Evolutionary conservation across 768 basidiomycete species (phyloP).

Genomic region (Daedaleopsis nitida): DNA sequence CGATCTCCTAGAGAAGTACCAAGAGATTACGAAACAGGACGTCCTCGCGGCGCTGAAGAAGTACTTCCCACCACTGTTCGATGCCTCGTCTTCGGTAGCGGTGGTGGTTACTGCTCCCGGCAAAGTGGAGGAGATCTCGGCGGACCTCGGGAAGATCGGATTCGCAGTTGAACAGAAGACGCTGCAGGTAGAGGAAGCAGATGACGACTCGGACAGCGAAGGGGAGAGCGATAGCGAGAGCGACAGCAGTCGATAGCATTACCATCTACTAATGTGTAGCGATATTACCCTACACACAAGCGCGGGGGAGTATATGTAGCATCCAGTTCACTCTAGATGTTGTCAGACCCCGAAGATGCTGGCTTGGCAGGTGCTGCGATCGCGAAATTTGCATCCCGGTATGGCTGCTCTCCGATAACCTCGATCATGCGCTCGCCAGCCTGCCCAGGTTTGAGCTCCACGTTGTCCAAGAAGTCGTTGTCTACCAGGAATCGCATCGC

Average conservation of each 20-base stretch:
- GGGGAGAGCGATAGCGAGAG: constrained; percentile 29
- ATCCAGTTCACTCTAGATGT: constrained; percentile 14
- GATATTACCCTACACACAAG: constrained; percentile 1
- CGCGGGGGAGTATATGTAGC: constrained; percentile 10
- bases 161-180: constrained; percentile 77
- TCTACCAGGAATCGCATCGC: constrained; percentile 88
- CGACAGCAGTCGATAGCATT: constrained; percentile 13
- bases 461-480: constrained; percentile 81
- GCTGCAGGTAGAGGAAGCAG: constrained; percentile 60
- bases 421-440: constrained; percentile 64
- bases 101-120: constrained; percentile 83
- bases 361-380: background rate
- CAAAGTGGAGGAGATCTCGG: constrained; percentile 71
- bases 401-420: constrained; percentile 44
- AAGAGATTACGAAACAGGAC: constrained; percentile 78
- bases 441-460: constrained; percentile 82
- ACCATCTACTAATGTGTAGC: constrained; percentile 16
- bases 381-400: background rate
- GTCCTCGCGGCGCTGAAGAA: constrained; percentile 67
- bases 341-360: background rate
- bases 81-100: constrained; percentile 71
- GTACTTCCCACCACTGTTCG: constrained; percentile 86
- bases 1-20: constrained; percentile 75
- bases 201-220: constrained; percentile 42
- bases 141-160: constrained; percentile 64